Conservation (phyloP, 768 basidiomycete genomes). For the Termitomyces sp. region DNA sequence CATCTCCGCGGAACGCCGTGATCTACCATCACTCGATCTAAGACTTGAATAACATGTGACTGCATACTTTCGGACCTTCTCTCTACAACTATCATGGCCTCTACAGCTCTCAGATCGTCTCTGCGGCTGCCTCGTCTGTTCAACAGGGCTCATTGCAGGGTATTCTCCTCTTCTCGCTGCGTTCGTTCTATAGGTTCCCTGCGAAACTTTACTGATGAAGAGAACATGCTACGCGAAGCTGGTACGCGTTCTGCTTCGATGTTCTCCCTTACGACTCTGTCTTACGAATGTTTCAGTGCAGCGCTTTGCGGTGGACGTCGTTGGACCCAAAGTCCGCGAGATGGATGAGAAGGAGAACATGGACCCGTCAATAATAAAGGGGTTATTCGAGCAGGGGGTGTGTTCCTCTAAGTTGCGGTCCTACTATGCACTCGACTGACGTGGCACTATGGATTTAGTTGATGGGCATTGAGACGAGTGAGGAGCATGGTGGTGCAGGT, state of each 20-base stretch:
- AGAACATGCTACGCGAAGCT: conserved; percentile 87
- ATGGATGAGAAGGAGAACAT: conserved; percentile 98
- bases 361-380: conserved; percentile 85
- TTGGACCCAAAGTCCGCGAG: conserved; percentile 87
- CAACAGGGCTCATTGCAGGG: conserved; percentile 17
- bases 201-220: conserved; percentile 88
- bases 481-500: conserved; percentile 82
- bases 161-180: conserved; percentile 35
- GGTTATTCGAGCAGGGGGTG: conserved; percentile 93
- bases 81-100: conserved; percentile 12
- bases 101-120: conserved; percentile 11
- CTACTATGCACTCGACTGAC: conserved; percentile 3
- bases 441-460: conserved; percentile 64
- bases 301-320: conserved; percentile 86
- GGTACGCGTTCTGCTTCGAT: conserved; percentile 46
- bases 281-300: conserved; percentile 50
- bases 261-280: background rate
- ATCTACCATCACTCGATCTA: background rate
- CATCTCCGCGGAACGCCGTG: background rate
- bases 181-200: conserved; percentile 51
- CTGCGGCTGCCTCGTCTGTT: conserved; percentile 7
- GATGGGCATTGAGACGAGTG: conserved; percentile 95
- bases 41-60: conserved; percentile 14
- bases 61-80: background rate
- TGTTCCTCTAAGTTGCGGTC: conserved; percentile 19